Percentiles rank a stretch among this genome's conserved stretches.
These are phyloP conservation scores for Glarea lozoyensis DNA, from an alignment of 495 filamentous ascomycete species.

Conservation along the genomic window DNA sequence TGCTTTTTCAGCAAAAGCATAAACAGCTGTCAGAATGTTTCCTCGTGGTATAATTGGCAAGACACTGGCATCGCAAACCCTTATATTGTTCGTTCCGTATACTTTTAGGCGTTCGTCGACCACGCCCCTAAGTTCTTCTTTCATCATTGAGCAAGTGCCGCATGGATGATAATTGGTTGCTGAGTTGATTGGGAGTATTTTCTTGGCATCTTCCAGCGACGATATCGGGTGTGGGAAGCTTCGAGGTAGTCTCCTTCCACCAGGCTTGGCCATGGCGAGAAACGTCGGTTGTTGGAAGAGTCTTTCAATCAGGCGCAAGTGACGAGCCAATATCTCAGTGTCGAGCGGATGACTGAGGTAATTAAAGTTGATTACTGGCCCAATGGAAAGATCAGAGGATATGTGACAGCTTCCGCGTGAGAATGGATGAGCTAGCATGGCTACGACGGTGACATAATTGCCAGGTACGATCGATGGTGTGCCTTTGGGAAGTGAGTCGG, in stretches of 20 bases:
- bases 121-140: conserved; percentile 30
- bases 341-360: conserved; percentile 28
- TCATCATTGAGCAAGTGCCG: conserved; percentile 13
- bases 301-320: conserved; percentile 11
- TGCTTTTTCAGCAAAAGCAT: conserved; percentile 47
- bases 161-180: conserved; percentile 4
- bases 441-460: no score
- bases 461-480: no score
- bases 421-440: no score
- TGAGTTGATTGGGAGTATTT: conserved; percentile 1
- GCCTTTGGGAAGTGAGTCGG: no score
- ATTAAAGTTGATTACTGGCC: no score
- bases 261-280: conserved; percentile 23
- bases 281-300: conserved; percentile 22
- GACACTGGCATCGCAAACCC: conserved; percentile 45
- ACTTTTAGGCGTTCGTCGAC: conserved; percentile 44
- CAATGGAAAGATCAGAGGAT: no score
- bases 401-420: no score
- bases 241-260: conserved; percentile 16
- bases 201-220: not conserved
- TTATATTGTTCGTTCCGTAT: conserved; percentile 35
- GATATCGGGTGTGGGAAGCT: not conserved
- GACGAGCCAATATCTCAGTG: conserved; percentile 12
- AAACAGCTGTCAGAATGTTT: conserved; percentile 41
- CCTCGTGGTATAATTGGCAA: conserved; percentile 40